These are phyloP conservation scores for Phyllosticta ampelicida DNA, from an alignment of 2,329 filamentous ascomycete species.

Conservation along the genomic window DNA sequence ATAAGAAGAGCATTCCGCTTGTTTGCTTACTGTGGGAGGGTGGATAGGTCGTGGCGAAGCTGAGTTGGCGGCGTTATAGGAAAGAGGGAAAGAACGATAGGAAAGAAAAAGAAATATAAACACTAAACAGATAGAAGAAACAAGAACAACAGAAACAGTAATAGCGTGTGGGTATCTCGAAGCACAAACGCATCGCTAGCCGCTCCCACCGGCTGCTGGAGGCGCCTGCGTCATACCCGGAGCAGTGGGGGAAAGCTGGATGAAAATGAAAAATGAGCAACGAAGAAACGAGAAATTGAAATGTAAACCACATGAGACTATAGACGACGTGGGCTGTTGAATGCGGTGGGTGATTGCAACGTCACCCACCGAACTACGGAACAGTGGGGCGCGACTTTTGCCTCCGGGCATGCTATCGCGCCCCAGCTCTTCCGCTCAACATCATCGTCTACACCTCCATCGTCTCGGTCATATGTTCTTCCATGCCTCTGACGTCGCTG, in stretches of 20 bases:
- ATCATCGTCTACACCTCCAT: conserved; percentile 38
- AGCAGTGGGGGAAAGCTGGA: background rate
- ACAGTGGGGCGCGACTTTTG: background rate
- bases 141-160: background rate
- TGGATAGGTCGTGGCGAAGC: background rate
- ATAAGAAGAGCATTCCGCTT: background rate
- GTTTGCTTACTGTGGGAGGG: background rate
- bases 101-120: background rate
- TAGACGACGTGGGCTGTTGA: background rate
- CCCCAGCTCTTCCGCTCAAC: background rate
- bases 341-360: background rate
- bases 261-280: background rate
- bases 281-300: background rate
- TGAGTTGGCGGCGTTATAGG: background rate
- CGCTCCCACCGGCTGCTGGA: conserved; percentile 8
- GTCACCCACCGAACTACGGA: background rate
- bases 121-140: background rate
- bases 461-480: conserved; percentile 42
- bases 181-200: conserved; percentile 9
- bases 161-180: conserved; percentile 6
- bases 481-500: conserved; percentile 40
- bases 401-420: background rate
- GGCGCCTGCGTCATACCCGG: conserved; percentile 10
- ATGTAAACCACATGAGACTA: too few species aligned
- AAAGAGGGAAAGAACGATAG: background rate